These are phyloP conservation scores for Metschnikowia hibisci DNA, from an alignment of 805 yeast genomes.

Conservation along the genomic window DNA sequence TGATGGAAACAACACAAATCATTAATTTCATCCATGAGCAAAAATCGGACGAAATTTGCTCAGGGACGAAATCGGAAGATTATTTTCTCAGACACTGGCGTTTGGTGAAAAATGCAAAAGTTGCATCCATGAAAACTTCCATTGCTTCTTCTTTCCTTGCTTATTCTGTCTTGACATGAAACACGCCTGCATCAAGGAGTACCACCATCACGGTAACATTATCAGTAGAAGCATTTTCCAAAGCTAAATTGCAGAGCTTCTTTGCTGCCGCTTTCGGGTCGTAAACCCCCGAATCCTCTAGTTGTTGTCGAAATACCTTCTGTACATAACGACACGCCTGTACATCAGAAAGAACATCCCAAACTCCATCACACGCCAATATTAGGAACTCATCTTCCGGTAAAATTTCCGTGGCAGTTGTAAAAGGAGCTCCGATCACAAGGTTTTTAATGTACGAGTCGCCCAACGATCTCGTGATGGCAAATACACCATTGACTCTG, in stretches of 20 bases:
- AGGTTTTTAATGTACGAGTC: constrained; percentile 88
- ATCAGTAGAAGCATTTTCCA: constrained; percentile 78
- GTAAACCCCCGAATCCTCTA: constrained; percentile 20
- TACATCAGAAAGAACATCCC: constrained; percentile 91
- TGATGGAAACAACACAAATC: no score
- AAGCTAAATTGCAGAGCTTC: constrained; percentile 65
- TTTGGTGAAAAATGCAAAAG: no score
- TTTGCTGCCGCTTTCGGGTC: constrained; percentile 67
- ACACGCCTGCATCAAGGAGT: constrained; percentile 45
- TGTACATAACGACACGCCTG: constrained; percentile 73
- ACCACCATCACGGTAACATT: constrained; percentile 93
- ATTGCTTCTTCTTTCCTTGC: no score
- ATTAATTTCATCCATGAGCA: no score
- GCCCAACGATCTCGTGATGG: constrained; percentile 90
- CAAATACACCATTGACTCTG: constrained; percentile 92
- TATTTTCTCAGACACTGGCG: no score
- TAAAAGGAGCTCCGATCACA: constrained; percentile 87
- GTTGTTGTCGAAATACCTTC: constrained; percentile 33
- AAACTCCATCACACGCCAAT: constrained; percentile 92
- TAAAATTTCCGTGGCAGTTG: constrained; percentile 77
- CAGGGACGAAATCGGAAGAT: no score
- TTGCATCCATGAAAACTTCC: no score
- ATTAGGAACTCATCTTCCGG: constrained; percentile 72
- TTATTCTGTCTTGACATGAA: constrained; percentile 18
- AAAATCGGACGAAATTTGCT: no score